Percentiles rank a stretch among this genome's conserved stretches.
Evolutionary conservation across 1,139 yeast species (phyloP).

Genomic region (Magnusiomyces clavatus): DNA sequence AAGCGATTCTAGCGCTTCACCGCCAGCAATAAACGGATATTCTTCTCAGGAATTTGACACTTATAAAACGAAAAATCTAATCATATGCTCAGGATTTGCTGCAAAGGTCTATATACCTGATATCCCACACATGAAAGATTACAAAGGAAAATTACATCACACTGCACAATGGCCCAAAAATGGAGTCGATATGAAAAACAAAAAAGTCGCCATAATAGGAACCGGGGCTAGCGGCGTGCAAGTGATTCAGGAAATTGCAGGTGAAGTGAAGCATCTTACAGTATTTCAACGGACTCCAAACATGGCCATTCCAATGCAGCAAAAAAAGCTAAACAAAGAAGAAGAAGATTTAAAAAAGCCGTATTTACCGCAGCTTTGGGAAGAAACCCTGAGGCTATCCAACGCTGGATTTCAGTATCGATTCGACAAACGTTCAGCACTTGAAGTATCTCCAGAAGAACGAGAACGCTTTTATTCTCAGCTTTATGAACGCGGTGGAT

Average conservation of each 20-base stretch:
- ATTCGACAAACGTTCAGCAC: slow-evolving; percentile 6
- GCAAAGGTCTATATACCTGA: slow-evolving; percentile 25
- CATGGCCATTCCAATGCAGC: slow-evolving; percentile 24
- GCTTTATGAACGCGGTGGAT: slow-evolving; percentile 24
- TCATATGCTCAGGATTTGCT: slow-evolving; percentile 32
- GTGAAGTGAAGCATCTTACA: slow-evolving; percentile 16
- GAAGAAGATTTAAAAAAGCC: slow-evolving; percentile 14
- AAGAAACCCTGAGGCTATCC: slow-evolving; percentile 24
- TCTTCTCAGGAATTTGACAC: not conserved
- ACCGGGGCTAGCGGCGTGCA: slow-evolving; percentile 44
- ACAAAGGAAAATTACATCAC: slow-evolving; percentile 42
- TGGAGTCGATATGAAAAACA: slow-evolving; percentile 32
- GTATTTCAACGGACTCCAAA: slow-evolving; percentile 29
- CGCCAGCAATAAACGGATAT: too few species aligned
- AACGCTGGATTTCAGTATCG: slow-evolving; percentile 16
- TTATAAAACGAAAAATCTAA: slow-evolving; percentile 29
- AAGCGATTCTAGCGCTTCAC: too few species aligned
- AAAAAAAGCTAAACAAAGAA: slow-evolving; percentile 13
- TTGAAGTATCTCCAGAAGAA: slow-evolving; percentile 20
- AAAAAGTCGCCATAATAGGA: slow-evolving; percentile 37
- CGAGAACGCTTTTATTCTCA: slow-evolving; percentile 20
- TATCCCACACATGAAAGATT: slow-evolving; percentile 33
- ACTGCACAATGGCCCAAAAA: slow-evolving; percentile 43
- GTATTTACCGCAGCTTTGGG: slow-evolving; percentile 16
- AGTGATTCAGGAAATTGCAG: slow-evolving; percentile 21